Conservation (phyloP, 1,284 basidiomycete genomes). For the Kwoniella shivajii region DNA sequence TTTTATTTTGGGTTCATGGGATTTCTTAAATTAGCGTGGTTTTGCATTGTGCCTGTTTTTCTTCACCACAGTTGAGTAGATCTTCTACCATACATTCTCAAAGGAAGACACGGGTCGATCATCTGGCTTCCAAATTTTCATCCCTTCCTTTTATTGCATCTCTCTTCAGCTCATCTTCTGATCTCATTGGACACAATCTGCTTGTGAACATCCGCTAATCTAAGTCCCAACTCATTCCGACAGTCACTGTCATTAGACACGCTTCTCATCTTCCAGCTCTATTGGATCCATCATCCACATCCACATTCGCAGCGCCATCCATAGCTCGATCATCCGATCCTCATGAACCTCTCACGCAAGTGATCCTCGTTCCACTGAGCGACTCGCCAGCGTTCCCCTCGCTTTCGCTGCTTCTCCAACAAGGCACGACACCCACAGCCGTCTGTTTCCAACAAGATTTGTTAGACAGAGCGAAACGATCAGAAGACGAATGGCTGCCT, state of each 20-base stretch:
- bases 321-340: constrained; percentile 16
- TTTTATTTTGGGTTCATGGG: too few species aligned
- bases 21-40: too few species aligned
- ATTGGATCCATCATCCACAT: constrained; percentile 19
- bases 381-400: constrained; percentile 51
- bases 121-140: too few species aligned
- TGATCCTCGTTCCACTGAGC: constrained; percentile 50
- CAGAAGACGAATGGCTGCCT: constrained; percentile 51
- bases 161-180: neutral
- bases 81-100: too few species aligned
- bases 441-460: constrained; percentile 55
- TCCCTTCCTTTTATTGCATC: too few species aligned
- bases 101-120: too few species aligned
- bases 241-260: constrained; percentile 45
- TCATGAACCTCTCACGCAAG: constrained; percentile 27
- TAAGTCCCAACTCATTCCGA: neutral
- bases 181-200: neutral
- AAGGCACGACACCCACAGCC: constrained; percentile 51
- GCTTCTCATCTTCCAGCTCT: constrained; percentile 40
- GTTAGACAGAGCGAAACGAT: constrained; percentile 44
- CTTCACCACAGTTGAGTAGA: too few species aligned
- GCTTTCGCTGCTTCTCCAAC: constrained; percentile 43
- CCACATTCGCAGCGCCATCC: constrained; percentile 13
- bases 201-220: neutral
- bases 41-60: too few species aligned